Conservation (phyloP, 768 basidiomycete genomes). For the Tylopilus rubrobrunneus region DNA sequence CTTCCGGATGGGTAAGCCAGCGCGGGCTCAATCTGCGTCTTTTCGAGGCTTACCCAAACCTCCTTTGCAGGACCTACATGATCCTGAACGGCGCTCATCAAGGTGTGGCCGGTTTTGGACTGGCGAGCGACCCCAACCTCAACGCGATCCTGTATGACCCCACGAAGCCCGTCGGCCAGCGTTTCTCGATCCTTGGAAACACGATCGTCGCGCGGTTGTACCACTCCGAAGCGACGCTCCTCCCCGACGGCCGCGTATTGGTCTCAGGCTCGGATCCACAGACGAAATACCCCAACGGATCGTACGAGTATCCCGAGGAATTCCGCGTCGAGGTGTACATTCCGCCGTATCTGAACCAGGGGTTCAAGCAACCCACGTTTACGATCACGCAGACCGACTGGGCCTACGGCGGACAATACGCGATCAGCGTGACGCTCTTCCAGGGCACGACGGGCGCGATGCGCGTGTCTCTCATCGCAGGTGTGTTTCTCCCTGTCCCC, state of each 20-base stretch:
- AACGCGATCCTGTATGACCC: constrained; percentile 71
- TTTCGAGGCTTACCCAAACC: background rate
- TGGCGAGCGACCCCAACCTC: constrained; percentile 60
- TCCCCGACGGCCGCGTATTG: constrained; percentile 71
- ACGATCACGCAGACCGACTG: constrained; percentile 60
- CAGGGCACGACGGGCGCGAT: constrained; percentile 44
- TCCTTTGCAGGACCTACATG: constrained; percentile 62
- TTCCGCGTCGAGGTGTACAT: constrained; percentile 78
- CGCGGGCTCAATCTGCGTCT: background rate
- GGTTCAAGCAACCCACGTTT: constrained; percentile 58
- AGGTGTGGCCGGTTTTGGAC: constrained; percentile 71
- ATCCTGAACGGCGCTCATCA: constrained; percentile 72
- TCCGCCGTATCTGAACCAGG: constrained; percentile 77
- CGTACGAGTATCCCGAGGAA: constrained; percentile 61
- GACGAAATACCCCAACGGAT: constrained; percentile 38
- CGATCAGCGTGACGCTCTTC: constrained; percentile 44
- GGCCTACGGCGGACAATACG: constrained; percentile 50
- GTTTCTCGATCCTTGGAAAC: constrained; percentile 60
- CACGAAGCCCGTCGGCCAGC: constrained; percentile 48
- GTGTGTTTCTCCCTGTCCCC: constrained; percentile 29
- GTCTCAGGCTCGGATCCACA: constrained; percentile 76
- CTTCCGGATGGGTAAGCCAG: constrained; percentile 43
- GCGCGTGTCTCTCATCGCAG: constrained; percentile 62
- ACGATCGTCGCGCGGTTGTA: constrained; percentile 76
- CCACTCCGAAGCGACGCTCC: constrained; percentile 72